A percentile compares a stretch with the other conserved stretches of the same genome.
These are phyloP conservation scores for Calonectria montana DNA, from an alignment of 2,329 filamentous ascomycete species.

Conservation along the genomic window DNA sequence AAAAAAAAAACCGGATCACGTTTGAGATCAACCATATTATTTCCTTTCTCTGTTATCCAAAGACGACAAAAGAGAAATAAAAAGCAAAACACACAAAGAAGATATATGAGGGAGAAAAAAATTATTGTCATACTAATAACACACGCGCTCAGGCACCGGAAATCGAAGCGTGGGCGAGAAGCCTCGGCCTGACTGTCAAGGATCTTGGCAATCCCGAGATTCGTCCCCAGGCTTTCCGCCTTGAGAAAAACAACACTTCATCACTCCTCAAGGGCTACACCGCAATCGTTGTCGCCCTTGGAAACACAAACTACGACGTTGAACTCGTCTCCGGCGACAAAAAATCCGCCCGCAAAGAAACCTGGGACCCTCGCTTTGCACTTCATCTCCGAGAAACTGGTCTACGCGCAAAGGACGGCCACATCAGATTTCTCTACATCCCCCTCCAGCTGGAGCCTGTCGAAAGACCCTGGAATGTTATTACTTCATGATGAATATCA, in stretches of 20 bases:
- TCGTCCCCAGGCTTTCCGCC: constrained; percentile 40
- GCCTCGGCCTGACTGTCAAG: constrained; percentile 38
- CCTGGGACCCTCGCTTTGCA: constrained; percentile 36
- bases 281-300: constrained; percentile 39
- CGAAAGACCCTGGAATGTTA: constrained; percentile 18
- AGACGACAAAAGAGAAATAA: background rate
- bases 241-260: constrained; percentile 42
- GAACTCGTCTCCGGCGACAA: constrained; percentile 40
- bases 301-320: constrained; percentile 40
- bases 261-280: constrained; percentile 41
- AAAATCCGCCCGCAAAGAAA: constrained; percentile 33
- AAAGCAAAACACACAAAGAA: background rate
- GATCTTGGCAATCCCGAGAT: constrained; percentile 39
- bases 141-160: constrained; percentile 30
- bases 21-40: background rate
- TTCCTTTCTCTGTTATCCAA: constrained; percentile 1
- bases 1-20: background rate
- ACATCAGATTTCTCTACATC: constrained; percentile 42
- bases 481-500: constrained; percentile 44
- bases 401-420: constrained; percentile 37
- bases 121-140: background rate
- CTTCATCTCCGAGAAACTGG: constrained; percentile 41
- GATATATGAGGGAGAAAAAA: background rate
- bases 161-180: constrained; percentile 38
- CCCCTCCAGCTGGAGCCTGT: constrained; percentile 39